A percentile compares a stretch with the other conserved stretches of the same genome.
These are phyloP conservation scores for Dictyostelium intermedium DNA, from an alignment of 78 protist species.

Conservation along the genomic window DNA sequence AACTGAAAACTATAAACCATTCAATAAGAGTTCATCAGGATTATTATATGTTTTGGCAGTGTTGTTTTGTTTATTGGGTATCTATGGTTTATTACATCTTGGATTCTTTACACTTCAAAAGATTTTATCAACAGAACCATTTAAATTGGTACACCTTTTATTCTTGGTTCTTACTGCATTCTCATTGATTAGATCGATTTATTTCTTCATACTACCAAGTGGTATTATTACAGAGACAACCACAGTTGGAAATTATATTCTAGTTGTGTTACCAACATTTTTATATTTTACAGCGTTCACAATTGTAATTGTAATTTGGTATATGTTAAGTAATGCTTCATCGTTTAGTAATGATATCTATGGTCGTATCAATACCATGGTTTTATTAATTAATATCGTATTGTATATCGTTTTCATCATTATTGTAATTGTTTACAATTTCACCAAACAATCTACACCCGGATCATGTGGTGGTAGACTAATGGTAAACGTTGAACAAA, in stretches of 20 bases:
- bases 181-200: slow-evolving; percentile 15
- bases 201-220: slow-evolving; percentile 56
- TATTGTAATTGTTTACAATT: slow-evolving; percentile 44
- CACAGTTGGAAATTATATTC: slow-evolving; percentile 64
- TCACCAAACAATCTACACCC: background rate
- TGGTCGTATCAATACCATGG: background rate
- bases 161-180: slow-evolving; percentile 11
- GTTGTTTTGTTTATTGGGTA: background rate
- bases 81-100: slow-evolving; percentile 5
- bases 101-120: background rate
- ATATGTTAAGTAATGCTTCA: slow-evolving; percentile 7
- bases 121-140: slow-evolving; percentile 19
- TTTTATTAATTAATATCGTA: slow-evolving; percentile 3
- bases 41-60: slow-evolving; percentile 24
- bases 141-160: slow-evolving; percentile 30
- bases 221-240: background rate
- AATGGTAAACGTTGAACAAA: background rate
- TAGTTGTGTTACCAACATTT: slow-evolving; percentile 60
- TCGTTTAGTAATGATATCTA: background rate
- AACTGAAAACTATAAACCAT: background rate
- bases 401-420: slow-evolving; percentile 39
- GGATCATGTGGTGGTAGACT: slow-evolving; percentile 69
- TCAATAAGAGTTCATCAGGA: background rate
- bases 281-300: slow-evolving; percentile 45
- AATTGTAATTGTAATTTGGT: slow-evolving; percentile 51